Conservation (phyloP, 768 basidiomycete genomes). For the Termitomyces sp. region DNA sequence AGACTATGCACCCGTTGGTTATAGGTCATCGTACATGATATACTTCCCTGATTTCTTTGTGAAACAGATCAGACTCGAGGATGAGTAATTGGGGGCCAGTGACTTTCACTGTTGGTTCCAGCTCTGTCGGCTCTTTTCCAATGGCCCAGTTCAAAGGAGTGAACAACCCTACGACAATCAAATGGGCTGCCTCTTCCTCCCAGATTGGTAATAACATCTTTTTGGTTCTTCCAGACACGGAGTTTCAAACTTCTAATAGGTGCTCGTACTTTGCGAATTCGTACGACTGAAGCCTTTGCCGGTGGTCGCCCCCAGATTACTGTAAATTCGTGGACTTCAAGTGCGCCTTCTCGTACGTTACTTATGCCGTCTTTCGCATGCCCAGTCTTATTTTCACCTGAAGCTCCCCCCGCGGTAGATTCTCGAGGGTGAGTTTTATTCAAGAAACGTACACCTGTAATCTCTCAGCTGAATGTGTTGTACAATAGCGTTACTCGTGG, state of each 20-base stretch:
- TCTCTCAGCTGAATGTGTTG: neutral
- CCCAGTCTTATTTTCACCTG: neutral
- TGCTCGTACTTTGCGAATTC: slow-evolving; percentile 41
- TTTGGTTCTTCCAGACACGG: neutral
- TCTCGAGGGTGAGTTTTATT: slow-evolving; percentile 35
- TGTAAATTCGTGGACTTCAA: slow-evolving; percentile 42
- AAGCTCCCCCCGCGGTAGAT: slow-evolving; percentile 36
- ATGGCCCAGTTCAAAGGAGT: slow-evolving; percentile 49
- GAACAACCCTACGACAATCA: slow-evolving; percentile 41
- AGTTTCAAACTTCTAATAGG: slow-evolving; percentile 20
- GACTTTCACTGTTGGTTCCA: slow-evolving; percentile 41
- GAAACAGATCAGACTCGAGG: slow-evolving; percentile 34
- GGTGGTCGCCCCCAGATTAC: slow-evolving; percentile 43
- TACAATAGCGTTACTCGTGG: slow-evolving; percentile 39
- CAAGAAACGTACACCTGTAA: too few relatives aligned
- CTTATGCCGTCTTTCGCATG: neutral
- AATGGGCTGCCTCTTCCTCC: slow-evolving; percentile 37
- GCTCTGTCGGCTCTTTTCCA: slow-evolving; percentile 37
- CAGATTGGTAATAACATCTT: slow-evolving; percentile 30
- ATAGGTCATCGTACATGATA: neutral
- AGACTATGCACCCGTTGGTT: slow-evolving; percentile 46
- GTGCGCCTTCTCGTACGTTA: slow-evolving; percentile 32
- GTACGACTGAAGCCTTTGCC: slow-evolving; percentile 43
- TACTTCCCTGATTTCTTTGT: neutral
- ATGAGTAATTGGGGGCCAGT: slow-evolving; percentile 46